Evolutionary conservation across 345 rosid genomes (phyloP), one percentile per base, ranked within the genome.

Genomic region (Camelina laxa): DNA sequence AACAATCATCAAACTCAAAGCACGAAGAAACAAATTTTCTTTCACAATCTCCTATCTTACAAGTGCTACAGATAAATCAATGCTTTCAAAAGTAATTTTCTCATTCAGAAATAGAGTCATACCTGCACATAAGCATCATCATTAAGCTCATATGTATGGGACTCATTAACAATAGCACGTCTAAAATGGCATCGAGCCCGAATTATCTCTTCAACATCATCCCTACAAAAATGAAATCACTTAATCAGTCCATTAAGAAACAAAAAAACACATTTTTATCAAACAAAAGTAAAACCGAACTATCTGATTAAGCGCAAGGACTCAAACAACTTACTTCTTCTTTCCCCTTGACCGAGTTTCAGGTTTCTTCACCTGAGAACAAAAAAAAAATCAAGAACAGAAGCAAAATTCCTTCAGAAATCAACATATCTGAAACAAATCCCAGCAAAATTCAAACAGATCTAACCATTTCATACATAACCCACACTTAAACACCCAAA

Each of bases 81-180:
- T 9, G 55, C 22, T n/a, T 45, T 22, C 30, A 51, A 20, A 19
- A 0, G 14, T 13, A 0, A 13, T 15, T 45, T 45, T 3, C 27
- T 11, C 11, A 30, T 15, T 47, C 38, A 5, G 50, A 19, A n/a
- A 11, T 31, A 56, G 21, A 75, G 80, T 82, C 38, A 84, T 47
- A 47, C 97, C 53, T 87, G 44, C 13, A 93, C 97, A 68, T 83
- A 70, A 5, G 93, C 97, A 78, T 86, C 84, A 35, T 90, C 91
- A 17, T 80, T 51, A 35, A 93, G 86, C 45, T 81, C 53, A 57
- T 77, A 89, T 0, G 44, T 17, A 8, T 60, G 7, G 10, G 51
- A 9, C 24, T 87, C 84, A 71, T 89, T 97, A 15, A 90, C 87
- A 20, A 73, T 36, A 0, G 90, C 95, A 42, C 53, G 53, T 0